These are phyloP conservation scores for Vanrija humicola DNA, from an alignment of 1,284 basidiomycete species.

Conservation along the genomic window DNA sequence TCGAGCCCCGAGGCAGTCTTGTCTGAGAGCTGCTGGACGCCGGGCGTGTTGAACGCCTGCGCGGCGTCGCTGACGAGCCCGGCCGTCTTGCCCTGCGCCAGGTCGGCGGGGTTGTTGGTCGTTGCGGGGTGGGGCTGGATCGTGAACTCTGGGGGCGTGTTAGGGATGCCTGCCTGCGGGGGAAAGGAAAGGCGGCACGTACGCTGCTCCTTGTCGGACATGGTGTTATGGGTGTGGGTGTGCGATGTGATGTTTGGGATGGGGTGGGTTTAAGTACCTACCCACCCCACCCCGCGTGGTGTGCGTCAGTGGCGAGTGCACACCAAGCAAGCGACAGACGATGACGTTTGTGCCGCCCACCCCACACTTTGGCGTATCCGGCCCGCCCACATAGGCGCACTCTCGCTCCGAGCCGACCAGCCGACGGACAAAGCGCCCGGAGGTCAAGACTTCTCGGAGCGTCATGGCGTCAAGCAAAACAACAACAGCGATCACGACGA, in stretches of 20 bases:
- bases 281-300: too few species aligned
- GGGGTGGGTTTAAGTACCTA: background rate
- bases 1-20: conserved; percentile 43
- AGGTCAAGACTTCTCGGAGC: too few species aligned
- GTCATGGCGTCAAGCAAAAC: too few species aligned
- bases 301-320: too few species aligned
- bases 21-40: conserved; percentile 36
- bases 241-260: background rate
- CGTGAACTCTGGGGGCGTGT: conserved; percentile 34
- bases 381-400: too few species aligned
- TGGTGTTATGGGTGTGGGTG: background rate
- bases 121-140: conserved; percentile 52
- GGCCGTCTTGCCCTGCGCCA: conserved; percentile 27
- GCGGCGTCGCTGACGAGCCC: conserved; percentile 27
- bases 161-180: background rate
- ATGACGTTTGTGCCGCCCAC: too few species aligned
- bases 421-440: too few species aligned
- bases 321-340: too few species aligned
- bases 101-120: conserved; percentile 49
- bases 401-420: too few species aligned
- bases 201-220: conserved; percentile 28
- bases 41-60: conserved; percentile 41
- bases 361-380: too few species aligned
- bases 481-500: too few species aligned
- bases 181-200: conserved; percentile 8